These are phyloP conservation scores for Centella asiatica DNA, from an alignment of 129 eudicot genomes.

Conservation along the genomic window DNA sequence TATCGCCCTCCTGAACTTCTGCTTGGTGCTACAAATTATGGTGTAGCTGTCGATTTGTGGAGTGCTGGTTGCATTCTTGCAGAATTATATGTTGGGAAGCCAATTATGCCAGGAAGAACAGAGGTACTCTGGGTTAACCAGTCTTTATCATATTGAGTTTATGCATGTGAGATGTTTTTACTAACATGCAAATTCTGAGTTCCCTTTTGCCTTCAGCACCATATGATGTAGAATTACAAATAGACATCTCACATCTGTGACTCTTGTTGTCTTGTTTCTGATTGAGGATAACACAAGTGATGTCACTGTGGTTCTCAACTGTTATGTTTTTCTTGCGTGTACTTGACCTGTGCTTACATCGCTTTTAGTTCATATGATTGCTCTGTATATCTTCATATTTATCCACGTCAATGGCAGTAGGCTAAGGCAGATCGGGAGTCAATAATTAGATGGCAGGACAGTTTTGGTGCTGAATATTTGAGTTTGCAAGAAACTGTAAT, in stretches of 20 bases:
- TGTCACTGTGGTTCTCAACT: background rate
- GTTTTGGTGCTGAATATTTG: background rate
- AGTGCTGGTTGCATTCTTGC: constrained; percentile 79
- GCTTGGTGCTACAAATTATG: constrained; percentile 68
- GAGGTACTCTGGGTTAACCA: constrained; percentile 33
- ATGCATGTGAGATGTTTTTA: background rate
- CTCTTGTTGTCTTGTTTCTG: background rate
- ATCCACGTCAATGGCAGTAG: background rate
- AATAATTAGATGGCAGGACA: background rate
- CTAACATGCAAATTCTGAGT: too few species aligned
- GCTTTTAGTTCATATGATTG: background rate
- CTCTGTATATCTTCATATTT: background rate
- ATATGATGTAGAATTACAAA: too few species aligned
- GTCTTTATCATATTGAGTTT: background rate
- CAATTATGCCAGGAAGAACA: constrained; percentile 80
- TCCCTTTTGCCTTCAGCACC: too few species aligned
- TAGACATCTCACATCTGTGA: too few species aligned
- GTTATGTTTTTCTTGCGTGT: background rate
- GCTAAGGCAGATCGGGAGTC: background rate
- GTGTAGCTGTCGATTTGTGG: constrained; percentile 69
- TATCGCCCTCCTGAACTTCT: constrained; percentile 72
- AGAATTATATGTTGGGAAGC: constrained; percentile 57
- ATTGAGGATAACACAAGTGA: background rate
- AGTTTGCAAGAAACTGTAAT: background rate
- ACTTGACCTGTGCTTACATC: background rate